Conservation (phyloP, 2,329 filamentous ascomycete species). For the Talaromyces sp. region DNA sequence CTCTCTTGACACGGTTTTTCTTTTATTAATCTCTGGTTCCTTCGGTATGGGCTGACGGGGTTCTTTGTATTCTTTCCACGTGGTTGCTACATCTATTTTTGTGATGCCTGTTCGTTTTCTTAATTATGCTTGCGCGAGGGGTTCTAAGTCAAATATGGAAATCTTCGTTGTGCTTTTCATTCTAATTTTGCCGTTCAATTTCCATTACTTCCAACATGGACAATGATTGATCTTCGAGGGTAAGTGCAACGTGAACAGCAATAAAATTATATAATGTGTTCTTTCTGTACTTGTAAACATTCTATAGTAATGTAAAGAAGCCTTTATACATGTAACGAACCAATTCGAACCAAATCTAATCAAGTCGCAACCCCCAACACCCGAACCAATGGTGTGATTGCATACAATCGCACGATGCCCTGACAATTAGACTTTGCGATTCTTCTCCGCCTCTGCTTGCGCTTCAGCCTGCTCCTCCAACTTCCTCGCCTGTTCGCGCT, state of each 20-base stretch:
- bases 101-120: conserved; percentile 1
- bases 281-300: not conserved
- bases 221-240: no score
- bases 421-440: conserved; percentile 26
- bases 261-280: not conserved
- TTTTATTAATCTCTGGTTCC: conserved; percentile 17
- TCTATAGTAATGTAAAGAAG: conserved; percentile 8
- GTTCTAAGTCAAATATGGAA: conserved; percentile 17
- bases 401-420: not conserved
- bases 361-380: not conserved
- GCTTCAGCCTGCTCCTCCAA: conserved; percentile 52
- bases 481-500: conserved; percentile 69
- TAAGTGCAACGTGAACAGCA: not conserved
- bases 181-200: not conserved
- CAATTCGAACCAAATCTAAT: not conserved
- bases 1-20: conserved; percentile 7
- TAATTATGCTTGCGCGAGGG: conserved; percentile 12
- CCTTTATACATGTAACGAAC: conserved; percentile 7
- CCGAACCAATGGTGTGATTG: not conserved
- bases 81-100: conserved; percentile 6
- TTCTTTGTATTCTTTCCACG: conserved; percentile 18
- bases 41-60: conserved; percentile 19
- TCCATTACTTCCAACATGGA: not conserved
- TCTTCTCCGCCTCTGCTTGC: conserved; percentile 37
- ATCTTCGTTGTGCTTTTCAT: conserved; percentile 13